phyloP scores from a whole-genome alignment of 371 early-diverging fungal genomes.

The Choanephora cucurbitarum region DNA sequence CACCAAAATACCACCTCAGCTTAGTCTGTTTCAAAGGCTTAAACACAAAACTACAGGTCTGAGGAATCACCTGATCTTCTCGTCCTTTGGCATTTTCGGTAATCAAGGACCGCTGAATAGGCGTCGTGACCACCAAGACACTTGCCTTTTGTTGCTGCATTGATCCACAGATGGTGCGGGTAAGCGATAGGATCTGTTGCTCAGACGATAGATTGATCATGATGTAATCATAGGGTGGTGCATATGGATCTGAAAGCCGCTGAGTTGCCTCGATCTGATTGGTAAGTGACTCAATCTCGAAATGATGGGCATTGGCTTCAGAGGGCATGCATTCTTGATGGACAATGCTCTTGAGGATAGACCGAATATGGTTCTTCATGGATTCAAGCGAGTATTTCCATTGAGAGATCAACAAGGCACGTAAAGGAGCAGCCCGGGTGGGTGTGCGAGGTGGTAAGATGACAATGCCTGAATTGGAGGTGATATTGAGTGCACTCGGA shows the following conservation, averaged over 20 bases:
- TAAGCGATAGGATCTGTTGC: slow-evolving; percentile 49
- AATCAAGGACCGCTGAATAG: slow-evolving; percentile 58
- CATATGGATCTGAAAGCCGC: slow-evolving; percentile 29
- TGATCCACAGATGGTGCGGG: slow-evolving; percentile 41
- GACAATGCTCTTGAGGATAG: slow-evolving; percentile 29
- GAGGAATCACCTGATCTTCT: slow-evolving; percentile 37
- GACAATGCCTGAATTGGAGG: slow-evolving; percentile 21
- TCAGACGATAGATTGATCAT: slow-evolving; percentile 53
- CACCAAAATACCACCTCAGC: slow-evolving; percentile 56
- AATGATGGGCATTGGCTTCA: slow-evolving; percentile 7
- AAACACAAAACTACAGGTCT: slow-evolving; percentile 59
- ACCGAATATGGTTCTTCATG: slow-evolving; percentile 40
- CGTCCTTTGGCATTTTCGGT: slow-evolving; percentile 49
- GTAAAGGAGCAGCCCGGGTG: slow-evolving; percentile 25
- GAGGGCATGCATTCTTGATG: not conserved
- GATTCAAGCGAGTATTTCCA: slow-evolving; percentile 44
- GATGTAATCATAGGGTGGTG: slow-evolving; percentile 49
- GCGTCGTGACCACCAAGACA: slow-evolving; percentile 58
- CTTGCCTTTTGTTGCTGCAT: slow-evolving; percentile 44
- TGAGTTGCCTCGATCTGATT: slow-evolving; percentile 40
- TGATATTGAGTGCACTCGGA: slow-evolving; percentile 2
- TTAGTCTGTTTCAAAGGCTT: slow-evolving; percentile 62
- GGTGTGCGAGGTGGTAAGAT: slow-evolving; percentile 46
- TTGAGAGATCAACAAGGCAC: slow-evolving; percentile 46
- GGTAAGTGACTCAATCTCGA: slow-evolving; percentile 27